Conservation (phyloP, 1,139 yeast species). For the Zygoascus meyerae region DNA sequence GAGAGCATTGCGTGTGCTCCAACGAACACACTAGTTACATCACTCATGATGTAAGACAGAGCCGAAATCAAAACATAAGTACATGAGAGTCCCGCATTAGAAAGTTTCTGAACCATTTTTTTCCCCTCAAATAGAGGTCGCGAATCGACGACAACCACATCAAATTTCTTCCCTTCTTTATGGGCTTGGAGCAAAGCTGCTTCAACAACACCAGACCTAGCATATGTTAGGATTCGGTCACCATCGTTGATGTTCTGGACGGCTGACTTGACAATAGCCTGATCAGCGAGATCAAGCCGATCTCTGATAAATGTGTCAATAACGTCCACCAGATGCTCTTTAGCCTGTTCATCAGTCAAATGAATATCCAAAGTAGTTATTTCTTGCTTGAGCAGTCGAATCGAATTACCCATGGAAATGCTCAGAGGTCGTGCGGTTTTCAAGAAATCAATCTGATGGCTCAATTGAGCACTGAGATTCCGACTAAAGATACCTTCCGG, state of each 20-base stretch:
- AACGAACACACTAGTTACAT: constrained; percentile 82
- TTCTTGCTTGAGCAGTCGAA: constrained; percentile 93
- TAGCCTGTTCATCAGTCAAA: constrained; percentile 67
- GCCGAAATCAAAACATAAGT: constrained; percentile 77
- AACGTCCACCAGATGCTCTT: constrained; percentile 53
- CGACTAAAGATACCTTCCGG: constrained; percentile 83
- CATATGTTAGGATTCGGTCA: constrained; percentile 79
- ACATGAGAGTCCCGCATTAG: constrained; percentile 53
- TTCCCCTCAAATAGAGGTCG: constrained; percentile 95
- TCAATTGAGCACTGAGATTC: constrained; percentile 79
- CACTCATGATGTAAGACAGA: constrained; percentile 69
- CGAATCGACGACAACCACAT: constrained; percentile 87
- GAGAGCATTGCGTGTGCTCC: constrained; percentile 98
- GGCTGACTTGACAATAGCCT: constrained; percentile 77
- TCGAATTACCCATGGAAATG: constrained; percentile 96
- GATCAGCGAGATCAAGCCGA: constrained; percentile 76
- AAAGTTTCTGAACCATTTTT: constrained; percentile 57
- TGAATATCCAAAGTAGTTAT: constrained; percentile 70
- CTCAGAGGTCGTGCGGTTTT: constrained; percentile 89
- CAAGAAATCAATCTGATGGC: constrained; percentile 91
- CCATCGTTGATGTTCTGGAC: constrained; percentile 70
- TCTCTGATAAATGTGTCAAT: constrained; percentile 82
- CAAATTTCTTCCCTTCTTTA: constrained; percentile 59
- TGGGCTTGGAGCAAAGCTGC: constrained; percentile 68
- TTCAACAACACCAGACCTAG: constrained; percentile 78